Percentiles rank a stretch among this genome's conserved stretches.
These are phyloP conservation scores for Murraya paniculata DNA, from an alignment of 345 rosid species.

Conservation along the genomic window DNA sequence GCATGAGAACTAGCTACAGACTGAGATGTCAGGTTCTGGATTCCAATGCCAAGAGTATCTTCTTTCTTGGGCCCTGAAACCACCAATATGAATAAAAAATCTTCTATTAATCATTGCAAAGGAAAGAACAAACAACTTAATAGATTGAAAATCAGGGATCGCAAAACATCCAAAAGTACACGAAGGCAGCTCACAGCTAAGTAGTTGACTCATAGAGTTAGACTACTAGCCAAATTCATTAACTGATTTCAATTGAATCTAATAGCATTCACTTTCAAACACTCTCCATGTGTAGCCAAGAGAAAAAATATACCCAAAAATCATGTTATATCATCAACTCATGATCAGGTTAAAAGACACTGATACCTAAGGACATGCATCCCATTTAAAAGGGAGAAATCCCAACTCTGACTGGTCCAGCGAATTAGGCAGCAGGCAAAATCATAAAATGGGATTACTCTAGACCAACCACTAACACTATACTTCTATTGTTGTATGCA, in stretches of 20 bases:
- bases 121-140: neutral
- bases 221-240: neutral
- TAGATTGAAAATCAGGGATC: neutral
- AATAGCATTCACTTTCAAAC: neutral
- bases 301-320: neutral
- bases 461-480: neutral
- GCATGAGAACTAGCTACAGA: slow-evolving; percentile 7
- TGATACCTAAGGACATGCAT: neutral
- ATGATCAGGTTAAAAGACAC: neutral
- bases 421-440: neutral
- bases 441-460: neutral
- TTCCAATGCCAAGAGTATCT: slow-evolving; percentile 82
- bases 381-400: neutral
- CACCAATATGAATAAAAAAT: slow-evolving; percentile 17
- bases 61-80: slow-evolving; percentile 95
- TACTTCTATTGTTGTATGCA: neutral
- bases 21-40: slow-evolving; percentile 45
- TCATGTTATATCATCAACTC: neutral
- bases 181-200: neutral
- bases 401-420: neutral
- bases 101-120: neutral
- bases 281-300: neutral
- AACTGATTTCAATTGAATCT: too few species aligned
- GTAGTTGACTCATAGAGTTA: neutral
- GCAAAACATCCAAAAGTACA: neutral